These are phyloP conservation scores for Leishmania lainsoni DNA, from an alignment of 208 protist genomes.

Conservation along the genomic window DNA sequence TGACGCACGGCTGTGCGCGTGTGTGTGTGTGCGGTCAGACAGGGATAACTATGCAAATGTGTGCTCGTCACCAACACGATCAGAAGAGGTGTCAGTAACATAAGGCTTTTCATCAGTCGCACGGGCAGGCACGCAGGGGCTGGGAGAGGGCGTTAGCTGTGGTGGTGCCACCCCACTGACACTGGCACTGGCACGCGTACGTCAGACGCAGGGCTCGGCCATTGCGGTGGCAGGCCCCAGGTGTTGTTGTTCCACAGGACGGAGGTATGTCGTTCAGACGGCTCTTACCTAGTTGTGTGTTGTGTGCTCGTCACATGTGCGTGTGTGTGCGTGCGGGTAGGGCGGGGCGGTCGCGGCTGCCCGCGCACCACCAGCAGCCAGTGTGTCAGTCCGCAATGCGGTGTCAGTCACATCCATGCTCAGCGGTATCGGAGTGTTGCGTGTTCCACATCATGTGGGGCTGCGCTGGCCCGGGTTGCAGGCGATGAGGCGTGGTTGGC, in stretches of 20 bases:
- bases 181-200: background rate
- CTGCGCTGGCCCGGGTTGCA: background rate
- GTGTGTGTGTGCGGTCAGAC: slow-evolving; percentile 25
- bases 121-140: background rate
- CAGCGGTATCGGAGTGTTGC: slow-evolving; percentile 44
- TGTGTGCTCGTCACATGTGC: slow-evolving; percentile 29
- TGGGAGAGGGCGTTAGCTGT: background rate
- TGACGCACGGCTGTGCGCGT: background rate
- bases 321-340: background rate
- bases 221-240: slow-evolving; percentile 32
- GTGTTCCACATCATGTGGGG: slow-evolving; percentile 25
- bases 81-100: slow-evolving; percentile 46
- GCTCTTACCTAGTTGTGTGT: slow-evolving; percentile 35
- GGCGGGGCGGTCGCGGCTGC: background rate
- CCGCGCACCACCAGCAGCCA: background rate
- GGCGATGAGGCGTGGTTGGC: background rate
- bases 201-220: slow-evolving; percentile 19
- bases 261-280: slow-evolving; percentile 35
- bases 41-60: slow-evolving; percentile 47
- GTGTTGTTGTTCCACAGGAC: slow-evolving; percentile 25
- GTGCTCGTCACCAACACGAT: slow-evolving; percentile 39
- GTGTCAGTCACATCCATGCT: slow-evolving; percentile 30
- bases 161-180: background rate
- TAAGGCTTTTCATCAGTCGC: slow-evolving; percentile 22
- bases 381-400: slow-evolving; percentile 19